Evolutionary conservation across 2,329 filamentous ascomycete species (phyloP).

Genomic region (Furcasterigmium sp.): DNA sequence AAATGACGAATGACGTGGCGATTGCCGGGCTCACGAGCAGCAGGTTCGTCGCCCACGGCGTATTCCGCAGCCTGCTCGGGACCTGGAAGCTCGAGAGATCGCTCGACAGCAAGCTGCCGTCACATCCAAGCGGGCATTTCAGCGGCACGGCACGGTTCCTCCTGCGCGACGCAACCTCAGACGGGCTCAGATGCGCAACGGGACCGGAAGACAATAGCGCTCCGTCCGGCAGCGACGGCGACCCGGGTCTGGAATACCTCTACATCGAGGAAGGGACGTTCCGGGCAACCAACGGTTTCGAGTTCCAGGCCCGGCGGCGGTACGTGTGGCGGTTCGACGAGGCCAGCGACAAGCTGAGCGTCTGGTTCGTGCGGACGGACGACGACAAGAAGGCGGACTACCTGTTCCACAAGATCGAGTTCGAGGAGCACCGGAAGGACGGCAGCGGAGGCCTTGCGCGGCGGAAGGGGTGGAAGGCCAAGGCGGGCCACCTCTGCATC

Average conservation of each 20-base stretch:
- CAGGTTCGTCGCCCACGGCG: conserved; percentile 56
- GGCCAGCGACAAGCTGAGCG: conserved; percentile 52
- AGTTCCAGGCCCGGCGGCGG: conserved; percentile 56
- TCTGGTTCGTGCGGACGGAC: conserved; percentile 68
- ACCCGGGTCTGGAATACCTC: conserved; percentile 54
- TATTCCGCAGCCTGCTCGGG: conserved; percentile 68
- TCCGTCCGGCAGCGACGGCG: conserved; percentile 13
- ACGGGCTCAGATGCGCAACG: conserved; percentile 36
- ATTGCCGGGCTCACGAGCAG: conserved; percentile 34
- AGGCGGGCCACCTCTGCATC: conserved; percentile 64
- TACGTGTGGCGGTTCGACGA: conserved; percentile 72
- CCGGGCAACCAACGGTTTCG: conserved; percentile 46
- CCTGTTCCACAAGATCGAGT: conserved; percentile 70
- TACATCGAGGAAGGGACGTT: conserved; percentile 66
- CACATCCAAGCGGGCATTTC: conserved; percentile 60
- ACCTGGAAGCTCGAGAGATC: conserved; percentile 59
- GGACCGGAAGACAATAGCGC: conserved; percentile 3
- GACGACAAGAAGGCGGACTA: conserved; percentile 62
- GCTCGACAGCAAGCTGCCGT: conserved; percentile 46
- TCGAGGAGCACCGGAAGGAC: conserved; percentile 32
- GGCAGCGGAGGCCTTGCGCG: conserved; percentile 12
- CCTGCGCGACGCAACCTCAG: conserved; percentile 52
- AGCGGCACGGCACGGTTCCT: conserved; percentile 61
- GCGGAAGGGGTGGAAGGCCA: conserved; percentile 53
- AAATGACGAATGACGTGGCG: conserved; percentile 37